Evolutionary conservation across 1,284 basidiomycete genomes (phyloP), one percentile per base, ranked within the genome.

Genomic region (Apiotrichum montevideense): DNA sequence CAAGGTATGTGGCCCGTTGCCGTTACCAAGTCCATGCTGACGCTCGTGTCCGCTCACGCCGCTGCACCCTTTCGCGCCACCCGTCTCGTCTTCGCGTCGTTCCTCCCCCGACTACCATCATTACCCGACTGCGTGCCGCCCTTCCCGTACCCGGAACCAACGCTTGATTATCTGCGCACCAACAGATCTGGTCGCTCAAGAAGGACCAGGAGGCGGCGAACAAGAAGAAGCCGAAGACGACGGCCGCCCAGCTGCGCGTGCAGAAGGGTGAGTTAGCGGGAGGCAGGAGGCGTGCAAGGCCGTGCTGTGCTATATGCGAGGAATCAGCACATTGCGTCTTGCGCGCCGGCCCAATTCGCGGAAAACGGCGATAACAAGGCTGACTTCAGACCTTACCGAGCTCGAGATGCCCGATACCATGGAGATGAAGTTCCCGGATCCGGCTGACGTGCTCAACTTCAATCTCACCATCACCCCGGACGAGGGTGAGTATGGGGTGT

Each of bases 151-250:
- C 21, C 21, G 21, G 21, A 21, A 21, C 21, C 21, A 21, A 21
- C 21, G 21, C 21, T 21, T 21, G 21, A 21, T 21, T 21, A 21
- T 21, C 21, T 21, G 21, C 21, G 21, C 21, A 21, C 21, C 21
- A 21, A 52, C 67, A 97, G 93, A 95, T 97, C 71, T 96, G 93
- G 88, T 90, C 86, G 66, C 88, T 97, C 85, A 96, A 96, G 85
- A 95, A 96, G 85, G 69, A 77, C 52, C 89, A 94, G 80, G 89
- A 94, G 73, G 89, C 89, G 56, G 89, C 90, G 54, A 85, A 87
- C 14, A 95, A 92, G 86, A 94, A 86, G 84, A 90, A 88, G 81
- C 92, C 93, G 47, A 97, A 96, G 84, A 96, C 90, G 52, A 91
- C 89, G 67, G 93, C 95, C 10, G 95, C 96, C 37, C 94, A 98